Conservation (phyloP, 345 rosid species). For the Salix koriyanagi region DNA sequence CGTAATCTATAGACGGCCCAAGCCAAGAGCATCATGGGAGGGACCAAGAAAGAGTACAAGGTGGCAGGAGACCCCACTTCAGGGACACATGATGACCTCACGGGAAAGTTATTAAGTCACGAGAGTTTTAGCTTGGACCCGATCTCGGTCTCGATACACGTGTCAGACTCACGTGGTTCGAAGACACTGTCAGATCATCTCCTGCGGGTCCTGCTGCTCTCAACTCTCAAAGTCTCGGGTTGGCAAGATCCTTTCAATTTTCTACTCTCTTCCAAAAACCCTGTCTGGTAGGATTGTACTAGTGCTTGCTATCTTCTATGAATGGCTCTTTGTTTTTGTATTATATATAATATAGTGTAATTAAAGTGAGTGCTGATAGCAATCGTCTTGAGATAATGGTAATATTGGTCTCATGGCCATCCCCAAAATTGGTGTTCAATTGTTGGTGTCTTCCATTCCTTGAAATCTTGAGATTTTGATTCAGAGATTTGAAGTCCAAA, state of each 20-base stretch:
- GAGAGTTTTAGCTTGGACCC: constrained; percentile 13
- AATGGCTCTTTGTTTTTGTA: too few relatives aligned
- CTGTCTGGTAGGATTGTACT: neutral
- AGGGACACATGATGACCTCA: constrained; percentile 11
- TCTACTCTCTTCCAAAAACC: neutral
- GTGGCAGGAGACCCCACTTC: constrained; percentile 8
- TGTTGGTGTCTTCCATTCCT: too few relatives aligned
- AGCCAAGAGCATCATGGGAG: neutral
- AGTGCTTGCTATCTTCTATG: neutral
- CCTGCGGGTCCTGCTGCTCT: neutral
- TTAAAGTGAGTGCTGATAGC: neutral
- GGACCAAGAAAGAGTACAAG: neutral
- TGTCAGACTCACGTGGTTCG: constrained; percentile 12
- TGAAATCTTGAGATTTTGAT: neutral
- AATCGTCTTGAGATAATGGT: neutral
- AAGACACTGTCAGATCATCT: neutral
- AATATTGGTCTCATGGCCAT: neutral
- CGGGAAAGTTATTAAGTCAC: constrained; percentile 22
- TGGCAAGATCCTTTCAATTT: neutral
- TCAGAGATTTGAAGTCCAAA: neutral
- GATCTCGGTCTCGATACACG: constrained; percentile 19
- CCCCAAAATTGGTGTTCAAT: neutral
- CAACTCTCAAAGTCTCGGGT: too few relatives aligned
- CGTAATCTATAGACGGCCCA: neutral
- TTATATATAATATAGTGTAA: neutral